Conservation (phyloP, 106 monocot species). For the Apostasia shenzhenica region DNA sequence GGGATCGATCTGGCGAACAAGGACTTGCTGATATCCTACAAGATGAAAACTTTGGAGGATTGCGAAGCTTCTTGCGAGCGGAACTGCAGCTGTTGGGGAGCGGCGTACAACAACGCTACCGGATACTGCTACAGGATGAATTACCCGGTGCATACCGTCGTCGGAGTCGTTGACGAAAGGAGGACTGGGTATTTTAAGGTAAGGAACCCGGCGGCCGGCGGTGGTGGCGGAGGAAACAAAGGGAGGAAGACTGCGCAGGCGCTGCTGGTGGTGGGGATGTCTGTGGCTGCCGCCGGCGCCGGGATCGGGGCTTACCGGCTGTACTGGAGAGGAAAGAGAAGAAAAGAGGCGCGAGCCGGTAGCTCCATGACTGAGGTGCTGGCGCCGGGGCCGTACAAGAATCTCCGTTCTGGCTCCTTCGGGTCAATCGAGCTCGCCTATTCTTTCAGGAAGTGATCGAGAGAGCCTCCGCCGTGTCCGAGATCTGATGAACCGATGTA, state of each 20-base stretch:
- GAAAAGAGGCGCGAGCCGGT: conserved; percentile 4
- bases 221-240: neutral
- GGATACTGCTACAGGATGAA: conserved; percentile 56
- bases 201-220: neutral
- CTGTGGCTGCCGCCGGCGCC: conserved; percentile 8
- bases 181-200: conserved; percentile 81
- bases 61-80: conserved; percentile 59
- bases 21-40: conserved; percentile 33
- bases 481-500: no score
- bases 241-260: neutral
- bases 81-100: conserved; percentile 91
- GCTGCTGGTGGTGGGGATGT: conserved; percentile 13
- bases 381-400: conserved; percentile 36
- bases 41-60: conserved; percentile 37
- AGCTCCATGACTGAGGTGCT: conserved; percentile 15
- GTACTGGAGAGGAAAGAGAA: conserved; percentile 10
- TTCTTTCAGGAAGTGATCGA: conserved; percentile 20
- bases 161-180: conserved; percentile 27
- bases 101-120: conserved; percentile 52
- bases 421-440: conserved; percentile 30
- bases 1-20: conserved; percentile 79
- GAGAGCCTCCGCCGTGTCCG: no score
- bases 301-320: conserved; percentile 23
- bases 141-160: conserved; percentile 65
- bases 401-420: conserved; percentile 27